Conservation (phyloP, 306 rosid genomes). For the Quercus berberidifolia region DNA sequence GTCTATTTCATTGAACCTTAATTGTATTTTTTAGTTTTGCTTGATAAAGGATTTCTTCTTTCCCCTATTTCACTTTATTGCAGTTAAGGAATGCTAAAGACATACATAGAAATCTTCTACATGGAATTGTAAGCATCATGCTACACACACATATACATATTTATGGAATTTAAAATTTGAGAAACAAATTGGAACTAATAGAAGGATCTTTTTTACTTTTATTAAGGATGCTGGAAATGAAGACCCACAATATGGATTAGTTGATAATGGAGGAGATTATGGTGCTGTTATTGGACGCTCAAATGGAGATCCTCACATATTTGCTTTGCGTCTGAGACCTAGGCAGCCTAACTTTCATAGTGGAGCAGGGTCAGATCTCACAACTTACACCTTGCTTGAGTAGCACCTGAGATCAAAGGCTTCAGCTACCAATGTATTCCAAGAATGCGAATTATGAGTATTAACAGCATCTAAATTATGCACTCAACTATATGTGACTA, state of each 20-base stretch:
- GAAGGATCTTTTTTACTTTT: not conserved
- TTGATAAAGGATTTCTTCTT: not conserved
- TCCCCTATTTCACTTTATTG: not conserved
- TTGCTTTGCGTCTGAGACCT: constrained; percentile 53
- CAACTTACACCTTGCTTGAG: constrained; percentile 62
- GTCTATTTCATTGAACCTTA: not conserved
- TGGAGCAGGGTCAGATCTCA: constrained; percentile 47
- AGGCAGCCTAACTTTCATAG: constrained; percentile 41
- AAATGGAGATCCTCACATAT: constrained; percentile 56
- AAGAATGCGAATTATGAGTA: not conserved
- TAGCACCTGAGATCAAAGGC: constrained; percentile 5
- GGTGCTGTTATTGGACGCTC: constrained; percentile 55
- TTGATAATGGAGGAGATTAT: constrained; percentile 58
- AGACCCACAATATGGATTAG: constrained; percentile 52
- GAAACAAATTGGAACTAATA: not conserved
- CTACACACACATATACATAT: not conserved
- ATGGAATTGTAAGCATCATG: constrained; percentile 42
- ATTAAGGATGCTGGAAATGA: constrained; percentile 58
- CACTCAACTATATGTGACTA: not conserved
- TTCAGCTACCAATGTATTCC: not conserved
- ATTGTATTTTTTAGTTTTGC: not conserved
- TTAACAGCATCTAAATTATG: not conserved
- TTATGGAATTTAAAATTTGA: not conserved
- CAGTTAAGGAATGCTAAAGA: constrained; percentile 49
- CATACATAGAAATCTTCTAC: constrained; percentile 43